Conservation (phyloP, 441 rosid genomes). For the Lagerstroemia fauriei region DNA sequence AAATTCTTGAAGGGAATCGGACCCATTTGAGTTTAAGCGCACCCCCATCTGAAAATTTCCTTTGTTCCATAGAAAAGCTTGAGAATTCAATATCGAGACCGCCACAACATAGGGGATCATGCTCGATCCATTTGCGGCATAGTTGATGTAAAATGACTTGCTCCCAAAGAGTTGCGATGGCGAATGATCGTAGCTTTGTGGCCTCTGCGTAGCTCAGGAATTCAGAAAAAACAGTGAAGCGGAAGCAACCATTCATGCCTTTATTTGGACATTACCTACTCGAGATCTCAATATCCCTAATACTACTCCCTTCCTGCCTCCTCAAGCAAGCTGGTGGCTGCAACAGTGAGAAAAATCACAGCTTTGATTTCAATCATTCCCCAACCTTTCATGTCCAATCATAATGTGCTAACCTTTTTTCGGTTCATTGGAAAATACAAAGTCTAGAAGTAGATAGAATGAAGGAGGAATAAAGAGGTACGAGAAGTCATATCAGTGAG, state of each 20-base stretch:
- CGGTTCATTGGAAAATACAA: too few relatives aligned
- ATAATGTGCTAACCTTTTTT: constrained; percentile 10
- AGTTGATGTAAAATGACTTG: too few relatives aligned
- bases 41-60: not conserved
- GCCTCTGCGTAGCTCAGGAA: too few relatives aligned
- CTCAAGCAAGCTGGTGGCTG: constrained; percentile 66
- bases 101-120: not conserved
- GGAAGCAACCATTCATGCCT: constrained; percentile 45
- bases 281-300: constrained; percentile 27
- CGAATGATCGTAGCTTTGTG: constrained; percentile 12
- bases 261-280: constrained; percentile 39
- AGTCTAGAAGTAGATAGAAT: too few relatives aligned
- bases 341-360: constrained; percentile 28
- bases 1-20: too few relatives aligned
- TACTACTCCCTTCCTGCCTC: constrained; percentile 49
- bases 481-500: too few relatives aligned
- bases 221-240: constrained; percentile 14
- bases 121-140: not conserved
- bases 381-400: constrained; percentile 36
- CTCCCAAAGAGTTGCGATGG: not conserved
- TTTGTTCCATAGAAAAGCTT: not conserved
- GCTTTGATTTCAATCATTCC: constrained; percentile 36
- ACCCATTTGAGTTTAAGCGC: not conserved
- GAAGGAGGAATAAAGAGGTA: too few relatives aligned
- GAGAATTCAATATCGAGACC: not conserved